phyloP scores from a whole-genome alignment of 768 basidiomycete species.

The Phlegmacium glaucopus region DNA sequence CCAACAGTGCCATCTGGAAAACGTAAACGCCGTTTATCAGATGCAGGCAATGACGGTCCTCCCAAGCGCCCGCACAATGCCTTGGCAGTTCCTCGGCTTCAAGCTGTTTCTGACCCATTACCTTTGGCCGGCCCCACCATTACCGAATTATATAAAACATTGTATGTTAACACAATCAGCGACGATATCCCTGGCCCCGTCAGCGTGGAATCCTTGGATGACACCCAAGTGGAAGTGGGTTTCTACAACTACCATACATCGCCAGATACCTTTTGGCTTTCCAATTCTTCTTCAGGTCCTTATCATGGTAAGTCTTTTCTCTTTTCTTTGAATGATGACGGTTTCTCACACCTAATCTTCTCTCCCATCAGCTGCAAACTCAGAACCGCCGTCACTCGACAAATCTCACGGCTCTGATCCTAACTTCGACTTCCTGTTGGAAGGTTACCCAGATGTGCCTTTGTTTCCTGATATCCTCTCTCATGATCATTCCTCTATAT shows the following conservation, averaged over 20 bases:
- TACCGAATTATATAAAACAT: conserved; percentile 34
- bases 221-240: conserved; percentile 9
- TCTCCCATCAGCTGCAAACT: too few relatives aligned
- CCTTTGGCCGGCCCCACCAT: conserved; percentile 9
- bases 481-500: too few relatives aligned
- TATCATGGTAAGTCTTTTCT: too few relatives aligned
- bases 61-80: conserved; percentile 27
- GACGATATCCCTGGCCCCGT: conserved; percentile 8
- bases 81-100: conserved; percentile 13
- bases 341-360: too few relatives aligned
- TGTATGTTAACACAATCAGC: conserved; percentile 10
- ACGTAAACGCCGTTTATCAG: conserved; percentile 38
- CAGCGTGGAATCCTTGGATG: conserved; percentile 1
- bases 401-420: too few relatives aligned
- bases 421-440: too few relatives aligned
- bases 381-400: too few relatives aligned
- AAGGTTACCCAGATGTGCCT: too few relatives aligned
- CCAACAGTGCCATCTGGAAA: conserved; percentile 2
- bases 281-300: too few relatives aligned
- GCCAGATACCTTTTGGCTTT: background rate
- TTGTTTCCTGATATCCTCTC: too few relatives aligned
- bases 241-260: conserved; percentile 4
- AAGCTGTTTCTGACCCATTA: conserved; percentile 27
- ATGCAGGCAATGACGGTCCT: conserved; percentile 15
- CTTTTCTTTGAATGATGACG: too few relatives aligned